These are phyloP conservation scores for Backusella australiensis DNA, from an alignment of 192 early-diverging fungal species.

Conservation along the genomic window DNA sequence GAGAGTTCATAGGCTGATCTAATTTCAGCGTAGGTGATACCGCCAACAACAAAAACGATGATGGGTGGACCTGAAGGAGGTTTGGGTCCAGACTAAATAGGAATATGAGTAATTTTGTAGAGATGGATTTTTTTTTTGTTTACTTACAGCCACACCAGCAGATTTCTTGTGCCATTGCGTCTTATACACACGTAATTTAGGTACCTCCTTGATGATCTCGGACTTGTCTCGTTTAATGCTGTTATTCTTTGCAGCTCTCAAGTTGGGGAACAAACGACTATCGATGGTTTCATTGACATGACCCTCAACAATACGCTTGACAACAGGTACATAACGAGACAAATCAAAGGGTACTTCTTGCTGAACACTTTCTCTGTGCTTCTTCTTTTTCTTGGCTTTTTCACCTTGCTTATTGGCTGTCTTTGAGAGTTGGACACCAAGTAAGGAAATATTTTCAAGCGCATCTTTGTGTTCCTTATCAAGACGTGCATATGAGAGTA, in stretches of 20 bases:
- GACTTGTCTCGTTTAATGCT: constrained; percentile 27
- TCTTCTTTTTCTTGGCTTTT: constrained; percentile 50
- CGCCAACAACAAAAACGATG: constrained; percentile 81
- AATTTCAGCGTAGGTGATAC: constrained; percentile 79
- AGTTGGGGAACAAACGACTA: constrained; percentile 60
- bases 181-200: constrained; percentile 35
- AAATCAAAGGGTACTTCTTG: constrained; percentile 70
- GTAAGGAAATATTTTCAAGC: constrained; percentile 66
- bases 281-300: constrained; percentile 59
- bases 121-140: not conserved
- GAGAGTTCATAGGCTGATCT: constrained; percentile 67
- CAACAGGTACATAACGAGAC: constrained; percentile 72
- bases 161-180: constrained; percentile 41
- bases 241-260: constrained; percentile 38
- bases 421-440: constrained; percentile 65
- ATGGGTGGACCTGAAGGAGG: constrained; percentile 43
- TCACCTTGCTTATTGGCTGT: constrained; percentile 57
- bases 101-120: constrained; percentile 21
- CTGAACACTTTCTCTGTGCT: constrained; percentile 49
- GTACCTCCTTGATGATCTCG: constrained; percentile 17
- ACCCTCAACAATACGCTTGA: constrained; percentile 68
- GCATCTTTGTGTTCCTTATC: constrained; percentile 74
- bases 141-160: constrained; percentile 24
- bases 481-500: constrained; percentile 70
- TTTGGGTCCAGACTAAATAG: constrained; percentile 31